Conservation (phyloP, 352 stramenopile species). For the Phytophthora lateralis region DNA sequence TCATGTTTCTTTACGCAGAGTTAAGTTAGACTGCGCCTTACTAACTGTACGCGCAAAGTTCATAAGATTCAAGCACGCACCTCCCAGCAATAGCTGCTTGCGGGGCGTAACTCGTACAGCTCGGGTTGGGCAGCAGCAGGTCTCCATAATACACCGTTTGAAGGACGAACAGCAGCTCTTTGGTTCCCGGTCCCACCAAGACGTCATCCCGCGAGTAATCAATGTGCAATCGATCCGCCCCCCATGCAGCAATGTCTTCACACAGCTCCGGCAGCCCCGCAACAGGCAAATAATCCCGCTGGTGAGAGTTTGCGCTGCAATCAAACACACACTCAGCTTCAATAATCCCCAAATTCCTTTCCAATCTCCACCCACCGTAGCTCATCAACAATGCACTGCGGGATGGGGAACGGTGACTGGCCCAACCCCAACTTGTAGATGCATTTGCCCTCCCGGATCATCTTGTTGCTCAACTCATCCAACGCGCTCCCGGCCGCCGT, state of each 20-base stretch:
- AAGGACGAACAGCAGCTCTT: slow-evolving; percentile 89
- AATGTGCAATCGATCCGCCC: slow-evolving; percentile 55
- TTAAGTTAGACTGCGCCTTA: too few relatives aligned
- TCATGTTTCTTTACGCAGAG: slow-evolving; percentile 70
- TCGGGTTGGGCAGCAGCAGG: slow-evolving; percentile 82
- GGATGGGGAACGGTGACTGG: slow-evolving; percentile 87
- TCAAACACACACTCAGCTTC: slow-evolving; percentile 4
- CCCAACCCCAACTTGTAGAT: slow-evolving; percentile 89
- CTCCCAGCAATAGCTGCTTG: slow-evolving; percentile 86
- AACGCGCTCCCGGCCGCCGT: slow-evolving; percentile 77
- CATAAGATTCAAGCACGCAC: slow-evolving; percentile 28
- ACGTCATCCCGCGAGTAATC: slow-evolving; percentile 80
- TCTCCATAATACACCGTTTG: slow-evolving; percentile 91
- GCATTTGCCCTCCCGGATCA: slow-evolving; percentile 77
- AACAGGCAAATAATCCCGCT: slow-evolving; percentile 84
- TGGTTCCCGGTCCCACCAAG: slow-evolving; percentile 87
- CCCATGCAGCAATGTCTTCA: slow-evolving; percentile 82
- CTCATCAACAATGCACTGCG: slow-evolving; percentile 88
- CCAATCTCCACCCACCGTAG: slow-evolving; percentile 52
- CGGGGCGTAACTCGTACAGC: slow-evolving; percentile 86
- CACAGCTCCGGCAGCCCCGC: slow-evolving; percentile 75
- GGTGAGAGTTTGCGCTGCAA: slow-evolving; percentile 74
- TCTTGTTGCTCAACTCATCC: slow-evolving; percentile 87
- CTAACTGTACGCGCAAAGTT: background rate
- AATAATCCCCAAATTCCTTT: background rate